phyloP scores from a whole-genome alignment of 805 yeast species.

The Zygotorulaspora sp. region DNA sequence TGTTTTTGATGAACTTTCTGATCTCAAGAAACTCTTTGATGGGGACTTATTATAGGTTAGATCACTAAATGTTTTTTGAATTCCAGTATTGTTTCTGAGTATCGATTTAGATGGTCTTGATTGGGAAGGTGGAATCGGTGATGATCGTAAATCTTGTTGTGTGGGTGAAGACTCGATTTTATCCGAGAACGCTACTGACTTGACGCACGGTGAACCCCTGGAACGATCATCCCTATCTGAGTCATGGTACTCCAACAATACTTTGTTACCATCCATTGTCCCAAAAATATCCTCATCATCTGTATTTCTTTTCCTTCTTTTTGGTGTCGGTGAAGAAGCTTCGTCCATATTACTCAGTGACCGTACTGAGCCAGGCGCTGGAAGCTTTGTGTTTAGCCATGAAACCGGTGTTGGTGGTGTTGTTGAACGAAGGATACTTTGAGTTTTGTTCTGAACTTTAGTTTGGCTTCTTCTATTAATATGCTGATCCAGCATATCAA shows the following conservation, averaged over 20 bases:
- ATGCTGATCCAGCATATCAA: constrained; percentile 28
- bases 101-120: constrained; percentile 29
- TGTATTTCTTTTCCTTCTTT: constrained; percentile 16
- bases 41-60: constrained; percentile 1
- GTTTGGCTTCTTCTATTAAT: constrained; percentile 17
- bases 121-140: constrained; percentile 21
- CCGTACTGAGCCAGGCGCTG: constrained; percentile 8
- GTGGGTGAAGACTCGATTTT: constrained; percentile 28
- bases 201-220: constrained; percentile 22
- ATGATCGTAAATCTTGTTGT: constrained; percentile 15
- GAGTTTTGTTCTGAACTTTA: too few species aligned
- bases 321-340: constrained; percentile 26
- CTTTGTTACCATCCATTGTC: background rate
- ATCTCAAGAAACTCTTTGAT: constrained; percentile 1
- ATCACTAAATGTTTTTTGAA: constrained; percentile 5
- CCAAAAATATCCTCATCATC: constrained; percentile 1
- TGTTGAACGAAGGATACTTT: too few species aligned
- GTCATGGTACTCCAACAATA: background rate
- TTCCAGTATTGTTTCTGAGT: constrained; percentile 15
- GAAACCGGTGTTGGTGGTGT: constrained; percentile 7
- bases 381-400: constrained; percentile 8
- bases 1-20: background rate
- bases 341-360: constrained; percentile 1
- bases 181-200: constrained; percentile 33
- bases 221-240: background rate